Evolutionary conservation across 2,329 filamentous ascomycete genomes (phyloP), one percentile per base, ranked within the genome.

Genomic region (Fusarium concolor): DNA sequence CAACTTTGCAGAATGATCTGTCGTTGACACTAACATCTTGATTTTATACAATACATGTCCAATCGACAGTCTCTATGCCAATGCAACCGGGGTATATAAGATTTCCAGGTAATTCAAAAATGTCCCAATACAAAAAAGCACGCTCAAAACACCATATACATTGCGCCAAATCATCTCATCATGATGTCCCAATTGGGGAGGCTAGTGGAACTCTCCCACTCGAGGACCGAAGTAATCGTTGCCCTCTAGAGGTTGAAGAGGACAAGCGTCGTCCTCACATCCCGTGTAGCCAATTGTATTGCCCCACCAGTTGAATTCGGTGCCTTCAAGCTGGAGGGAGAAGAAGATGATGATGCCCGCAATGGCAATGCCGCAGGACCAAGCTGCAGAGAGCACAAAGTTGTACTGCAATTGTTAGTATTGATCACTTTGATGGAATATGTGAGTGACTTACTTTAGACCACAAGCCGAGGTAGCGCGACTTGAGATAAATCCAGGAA

Each of bases 281-380:
- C 82, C 82, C 51, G 77, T 65, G 17, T 77, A 75, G 6, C 79
- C 75, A 10, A 81, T 76, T 18, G 68, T 74, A 67, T 85, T 85
- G 33, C 84, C 84, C 83, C 83, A 85, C 84, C 84, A 86, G 10
- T 80, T 65, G 43, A 85, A 70, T 24, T 79, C 72, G 6, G 79
- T 74, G 7, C 77, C 77, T n/a, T 79, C 78, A 67, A 80, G 83
- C 65, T 85, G 80, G 17, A 86, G 74, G 15, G 80, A 78, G 68
- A 87, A 87, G 78, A 87, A 85, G 64, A 87, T 85, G 67, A 87
- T 76, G 63, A 87, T 81, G 51, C 78, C 84, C 0, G 83, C 76
- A 45, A 87, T 81, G 53, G 84, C 84, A 39, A 86, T 81, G 29
- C 81, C 84, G 24, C 81, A 81, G 20, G 80, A 83, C 74, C 84